phyloP scores from a whole-genome alignment of 1,284 basidiomycete species.

The Cystobasidium sp. region DNA sequence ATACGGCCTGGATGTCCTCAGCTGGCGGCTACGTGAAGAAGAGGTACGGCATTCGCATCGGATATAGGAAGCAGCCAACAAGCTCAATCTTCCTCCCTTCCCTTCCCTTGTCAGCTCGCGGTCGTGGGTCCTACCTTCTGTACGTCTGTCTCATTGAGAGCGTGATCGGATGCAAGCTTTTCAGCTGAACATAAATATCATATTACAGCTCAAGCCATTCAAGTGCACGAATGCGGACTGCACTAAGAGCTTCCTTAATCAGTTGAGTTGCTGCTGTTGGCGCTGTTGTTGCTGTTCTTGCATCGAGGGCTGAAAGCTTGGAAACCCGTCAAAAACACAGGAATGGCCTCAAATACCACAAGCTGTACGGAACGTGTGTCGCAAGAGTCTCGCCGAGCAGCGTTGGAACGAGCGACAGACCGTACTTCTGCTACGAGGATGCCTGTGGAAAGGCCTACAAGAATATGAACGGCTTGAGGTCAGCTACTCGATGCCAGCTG shows the following conservation, averaged over 20 bases:
- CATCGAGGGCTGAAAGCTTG: neutral
- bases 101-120: conserved; percentile 10
- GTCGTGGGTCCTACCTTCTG: conserved; percentile 25
- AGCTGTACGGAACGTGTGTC: conserved; percentile 32
- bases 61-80: neutral
- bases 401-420: conserved; percentile 15
- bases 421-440: conserved; percentile 40
- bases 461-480: conserved; percentile 35
- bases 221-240: conserved; percentile 37
- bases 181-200: neutral
- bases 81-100: neutral
- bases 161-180: conserved; percentile 6
- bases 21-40: conserved; percentile 34
- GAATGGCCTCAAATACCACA: conserved; percentile 42
- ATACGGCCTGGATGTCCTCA: neutral
- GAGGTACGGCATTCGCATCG: neutral
- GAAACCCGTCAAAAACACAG: neutral
- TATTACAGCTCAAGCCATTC: conserved; percentile 36
- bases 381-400: conserved; percentile 4
- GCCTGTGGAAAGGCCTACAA: conserved; percentile 33
- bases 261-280: conserved; percentile 6
- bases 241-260: conserved; percentile 32
- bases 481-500: conserved; percentile 2
- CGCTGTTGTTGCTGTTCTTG: neutral
- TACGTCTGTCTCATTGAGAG: neutral